phyloP scores from a whole-genome alignment of 495 filamentous ascomycete species.

The Podospora pseudoanserina region DNA sequence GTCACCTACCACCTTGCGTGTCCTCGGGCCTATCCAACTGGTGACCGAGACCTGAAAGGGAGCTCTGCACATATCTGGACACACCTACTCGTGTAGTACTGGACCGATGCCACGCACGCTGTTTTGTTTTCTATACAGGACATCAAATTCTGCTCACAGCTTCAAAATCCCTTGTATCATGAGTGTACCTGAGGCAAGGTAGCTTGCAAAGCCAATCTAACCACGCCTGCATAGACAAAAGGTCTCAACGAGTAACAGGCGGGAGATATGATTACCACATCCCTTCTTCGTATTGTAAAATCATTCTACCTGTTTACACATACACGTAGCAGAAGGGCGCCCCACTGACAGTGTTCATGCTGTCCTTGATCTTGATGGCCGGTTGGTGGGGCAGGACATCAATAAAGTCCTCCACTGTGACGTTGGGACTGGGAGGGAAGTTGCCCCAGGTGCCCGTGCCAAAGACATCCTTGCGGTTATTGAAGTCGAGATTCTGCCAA shows the following conservation, averaged over 20 bases:
- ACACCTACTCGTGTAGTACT: too few species aligned
- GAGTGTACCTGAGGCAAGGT: too few species aligned
- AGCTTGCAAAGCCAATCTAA: too few species aligned
- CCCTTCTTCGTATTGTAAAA: too few species aligned
- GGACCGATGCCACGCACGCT: too few species aligned
- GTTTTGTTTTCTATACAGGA: too few species aligned
- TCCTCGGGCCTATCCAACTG: neutral
- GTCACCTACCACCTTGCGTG: neutral
- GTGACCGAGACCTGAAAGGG: neutral
- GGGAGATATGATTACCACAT: too few species aligned
- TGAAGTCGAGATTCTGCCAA: slow-evolving; percentile 61
- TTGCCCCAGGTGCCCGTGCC: slow-evolving; percentile 32
- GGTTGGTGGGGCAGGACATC: slow-evolving; percentile 22
- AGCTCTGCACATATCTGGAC: neutral
- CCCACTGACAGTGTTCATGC: slow-evolving; percentile 31
- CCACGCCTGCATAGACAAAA: too few species aligned
- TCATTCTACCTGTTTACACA: slow-evolving; percentile 9
- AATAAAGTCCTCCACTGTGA: slow-evolving; percentile 29
- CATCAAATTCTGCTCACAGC: too few species aligned
- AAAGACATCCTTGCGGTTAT: slow-evolving; percentile 45
- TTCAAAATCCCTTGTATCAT: too few species aligned
- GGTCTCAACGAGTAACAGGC: too few species aligned
- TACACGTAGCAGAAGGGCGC: slow-evolving; percentile 30
- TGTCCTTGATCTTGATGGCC: slow-evolving; percentile 24
- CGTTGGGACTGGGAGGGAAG: slow-evolving; percentile 36